Evolutionary conservation across 768 basidiomycete genomes (phyloP).

Genomic region (Tricholoma hemisulphureum): DNA sequence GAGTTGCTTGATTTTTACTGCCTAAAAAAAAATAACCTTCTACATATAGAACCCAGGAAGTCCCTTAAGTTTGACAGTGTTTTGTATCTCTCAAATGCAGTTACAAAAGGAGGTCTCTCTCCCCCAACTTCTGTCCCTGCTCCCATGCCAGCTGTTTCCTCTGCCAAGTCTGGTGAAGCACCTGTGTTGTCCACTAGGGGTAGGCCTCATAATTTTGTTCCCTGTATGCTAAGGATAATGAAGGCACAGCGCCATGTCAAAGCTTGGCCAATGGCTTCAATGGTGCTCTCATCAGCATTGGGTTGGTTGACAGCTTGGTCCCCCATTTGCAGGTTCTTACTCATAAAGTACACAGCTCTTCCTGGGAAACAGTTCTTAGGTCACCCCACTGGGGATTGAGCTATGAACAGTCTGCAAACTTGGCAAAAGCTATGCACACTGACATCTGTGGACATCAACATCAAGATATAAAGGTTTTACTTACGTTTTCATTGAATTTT

Average conservation of each 20-base stretch:
- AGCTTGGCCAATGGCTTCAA: not conserved
- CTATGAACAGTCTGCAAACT: constrained; percentile 7
- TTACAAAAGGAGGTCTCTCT: constrained; percentile 1
- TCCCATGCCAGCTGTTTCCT: not conserved
- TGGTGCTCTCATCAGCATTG: constrained; percentile 5
- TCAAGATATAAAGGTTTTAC: not conserved
- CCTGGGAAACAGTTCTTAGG: constrained; percentile 4
- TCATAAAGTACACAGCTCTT: not conserved
- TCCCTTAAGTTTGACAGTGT: not conserved
- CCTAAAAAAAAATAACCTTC: not conserved
- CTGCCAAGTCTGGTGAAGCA: not conserved
- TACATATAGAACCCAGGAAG: not conserved
- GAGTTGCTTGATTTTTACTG: not conserved
- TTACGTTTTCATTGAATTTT: not conserved
- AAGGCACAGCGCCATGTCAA: not conserved
- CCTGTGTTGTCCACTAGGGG: not conserved
- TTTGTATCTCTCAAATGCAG: constrained; percentile 1
- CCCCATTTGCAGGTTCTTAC: not conserved
- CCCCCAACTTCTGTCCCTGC: not conserved
- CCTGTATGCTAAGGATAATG: not conserved
- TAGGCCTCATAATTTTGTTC: not conserved
- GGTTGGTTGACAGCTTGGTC: constrained; percentile 2
- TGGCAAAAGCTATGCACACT: constrained; percentile 1
- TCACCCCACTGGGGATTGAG: constrained; percentile 4
- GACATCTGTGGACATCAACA: not conserved